Evolutionary conservation across 352 stramenopile genomes (phyloP), one percentile per base, ranked within the genome.

Genomic region (Pythium aristosporum): DNA sequence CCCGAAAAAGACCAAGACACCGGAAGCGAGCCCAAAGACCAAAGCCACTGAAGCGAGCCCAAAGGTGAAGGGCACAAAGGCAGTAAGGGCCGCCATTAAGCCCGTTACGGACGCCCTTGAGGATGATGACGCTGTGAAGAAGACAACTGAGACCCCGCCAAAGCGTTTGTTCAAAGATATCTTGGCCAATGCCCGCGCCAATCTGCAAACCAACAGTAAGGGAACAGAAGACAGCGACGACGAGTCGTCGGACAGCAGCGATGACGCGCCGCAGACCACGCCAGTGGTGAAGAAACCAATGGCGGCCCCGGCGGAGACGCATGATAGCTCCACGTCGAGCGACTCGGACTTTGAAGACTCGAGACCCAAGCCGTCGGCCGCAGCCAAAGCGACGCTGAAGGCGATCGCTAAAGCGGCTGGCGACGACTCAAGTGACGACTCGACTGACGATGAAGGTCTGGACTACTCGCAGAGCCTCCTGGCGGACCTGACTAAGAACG

Each of bases 381-480:
- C 34, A 5, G 39, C 36, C 11, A 72, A 67, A 46, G 23, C 30
- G 32, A 18, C 34, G 1, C 9, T 28, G 18, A 65, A 61, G 51
- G 12, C 32, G n/a, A n/a, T 32, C 20, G 5, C 49, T 18, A 56
- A 42, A 15, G 8, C 18, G 13, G 13, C 36, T 13, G 6, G 34
- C 21, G 57, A 52, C 3, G 65, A 56, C 16, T 63, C 56, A 12
- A 63, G 73, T 42, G 74, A 69, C 47, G 70, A 76, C 39, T 80
- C 75, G 18, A 86, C 74, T 2, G 79, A 89, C 46, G 82, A 91
- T 36, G 83, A 92, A 61, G 70, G 79, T 39, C 53, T 87, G 20
- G 77, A 89, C 68, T 92, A 92, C 65, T 91, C 79, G 41, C 79
- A 92, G 64, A 87, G 77, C 67, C 71, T 92, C 8, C 66, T 92